A percentile compares a stretch with the other conserved stretches of the same genome.
Evolutionary conservation across 164 flowering plant species (phyloP).

Genomic region (Dillenia suffruticosa): DNA sequence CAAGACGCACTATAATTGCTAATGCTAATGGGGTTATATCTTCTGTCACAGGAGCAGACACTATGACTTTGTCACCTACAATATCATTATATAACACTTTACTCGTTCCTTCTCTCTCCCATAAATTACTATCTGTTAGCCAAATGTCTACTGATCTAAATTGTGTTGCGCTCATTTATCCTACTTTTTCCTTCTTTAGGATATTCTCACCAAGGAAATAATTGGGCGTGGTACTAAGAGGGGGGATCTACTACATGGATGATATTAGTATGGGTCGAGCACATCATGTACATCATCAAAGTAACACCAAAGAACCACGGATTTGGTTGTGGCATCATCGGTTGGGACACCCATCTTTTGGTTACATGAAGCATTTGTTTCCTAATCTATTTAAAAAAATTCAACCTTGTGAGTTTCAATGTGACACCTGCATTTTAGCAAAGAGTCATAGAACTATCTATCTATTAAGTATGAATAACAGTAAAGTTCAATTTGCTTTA

Average conservation of each 20-base stretch:
- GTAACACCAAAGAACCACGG: not conserved
- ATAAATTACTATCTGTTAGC: constrained; percentile 9
- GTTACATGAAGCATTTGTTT: constrained; percentile 2
- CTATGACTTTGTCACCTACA: constrained; percentile 2
- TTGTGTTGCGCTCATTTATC: constrained; percentile 1
- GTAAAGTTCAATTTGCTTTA: not conserved
- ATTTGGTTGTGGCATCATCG: constrained; percentile 4
- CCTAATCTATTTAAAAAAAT: constrained; percentile 2
- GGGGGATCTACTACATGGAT: constrained; percentile 1
- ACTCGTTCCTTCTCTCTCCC: constrained; percentile 1
- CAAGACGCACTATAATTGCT: constrained; percentile 1
- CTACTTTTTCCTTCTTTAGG: not conserved
- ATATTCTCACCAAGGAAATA: not conserved
- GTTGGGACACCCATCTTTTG: not conserved
- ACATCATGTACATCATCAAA: not conserved
- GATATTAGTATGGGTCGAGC: constrained; percentile 1
- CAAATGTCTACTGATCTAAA: constrained; percentile 7
- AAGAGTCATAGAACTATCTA: constrained; percentile 4
- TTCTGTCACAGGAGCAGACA: constrained; percentile 3
- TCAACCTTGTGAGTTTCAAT: constrained; percentile 1
- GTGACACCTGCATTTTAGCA: constrained; percentile 11
- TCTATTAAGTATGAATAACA: not conserved
- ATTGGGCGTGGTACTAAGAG: not conserved
- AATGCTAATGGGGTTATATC: constrained; percentile 12
- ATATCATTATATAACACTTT: constrained; percentile 3